Evolutionary conservation across 345 rosid species (phyloP).

Genomic region (Mercurialis annua): DNA sequence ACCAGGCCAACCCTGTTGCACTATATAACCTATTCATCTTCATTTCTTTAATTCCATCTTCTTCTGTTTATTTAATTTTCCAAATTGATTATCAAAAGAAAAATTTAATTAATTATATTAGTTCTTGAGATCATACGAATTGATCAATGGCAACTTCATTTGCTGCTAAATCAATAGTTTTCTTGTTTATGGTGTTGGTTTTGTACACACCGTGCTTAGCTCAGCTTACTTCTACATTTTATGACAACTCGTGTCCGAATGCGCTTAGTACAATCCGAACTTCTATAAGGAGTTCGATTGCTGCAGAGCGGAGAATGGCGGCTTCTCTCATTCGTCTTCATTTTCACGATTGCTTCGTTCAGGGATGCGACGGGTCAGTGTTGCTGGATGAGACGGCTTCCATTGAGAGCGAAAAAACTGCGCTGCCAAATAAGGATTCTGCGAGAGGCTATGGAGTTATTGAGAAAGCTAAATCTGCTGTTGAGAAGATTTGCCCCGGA

Average conservation of each 20-base stretch:
- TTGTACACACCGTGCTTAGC: conserved; percentile 2
- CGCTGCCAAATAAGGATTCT: not conserved
- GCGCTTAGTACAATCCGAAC: conserved; percentile 5
- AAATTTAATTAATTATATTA: too few relatives aligned
- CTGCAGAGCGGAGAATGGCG: conserved; percentile 17
- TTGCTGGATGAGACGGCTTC: not conserved
- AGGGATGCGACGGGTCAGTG: conserved; percentile 18
- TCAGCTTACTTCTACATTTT: conserved; percentile 8
- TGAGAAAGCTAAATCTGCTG: conserved; percentile 8
- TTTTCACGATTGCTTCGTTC: conserved; percentile 17
- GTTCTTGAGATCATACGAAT: too few relatives aligned
- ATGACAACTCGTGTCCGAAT: conserved; percentile 12
- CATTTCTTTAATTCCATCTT: not conserved
- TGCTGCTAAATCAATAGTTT: not conserved
- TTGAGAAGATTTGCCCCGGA: conserved; percentile 22
- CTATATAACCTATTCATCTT: not conserved
- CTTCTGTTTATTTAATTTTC: not conserved
- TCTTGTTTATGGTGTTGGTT: not conserved
- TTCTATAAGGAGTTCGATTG: not conserved
- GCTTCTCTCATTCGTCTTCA: conserved; percentile 20
- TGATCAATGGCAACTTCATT: not conserved
- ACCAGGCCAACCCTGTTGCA: not conserved
- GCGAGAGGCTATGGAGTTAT: conserved; percentile 14
- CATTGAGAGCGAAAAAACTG: not conserved
- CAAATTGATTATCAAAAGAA: too few relatives aligned